A percentile compares a stretch with the other conserved stretches of the same genome.
These are phyloP conservation scores for Coccinonectria pachysandricola DNA, from an alignment of 2,329 filamentous ascomycete species.

Conservation along the genomic window DNA sequence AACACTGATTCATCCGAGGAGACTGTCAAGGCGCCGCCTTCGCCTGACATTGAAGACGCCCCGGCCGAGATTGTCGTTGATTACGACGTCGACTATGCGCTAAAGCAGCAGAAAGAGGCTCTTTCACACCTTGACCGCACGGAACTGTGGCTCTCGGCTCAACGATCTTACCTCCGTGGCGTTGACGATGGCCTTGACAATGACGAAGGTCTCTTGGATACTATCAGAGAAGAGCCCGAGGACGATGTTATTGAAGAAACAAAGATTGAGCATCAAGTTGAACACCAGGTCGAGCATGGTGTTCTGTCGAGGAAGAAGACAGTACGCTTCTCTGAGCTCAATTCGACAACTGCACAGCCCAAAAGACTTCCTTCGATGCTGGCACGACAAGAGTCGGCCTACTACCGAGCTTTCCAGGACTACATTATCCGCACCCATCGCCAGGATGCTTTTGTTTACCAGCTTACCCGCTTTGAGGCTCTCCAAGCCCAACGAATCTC, in stretches of 20 bases:
- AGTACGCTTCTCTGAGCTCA: constrained; percentile 59
- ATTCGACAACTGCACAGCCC: constrained; percentile 34
- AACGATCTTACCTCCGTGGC: constrained; percentile 65
- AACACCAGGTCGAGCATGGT: constrained; percentile 16
- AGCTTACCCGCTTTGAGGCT: constrained; percentile 76
- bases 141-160: constrained; percentile 74
- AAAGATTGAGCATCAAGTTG: constrained; percentile 16
- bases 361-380: constrained; percentile 43
- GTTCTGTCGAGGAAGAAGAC: constrained; percentile 51
- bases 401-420: constrained; percentile 79
- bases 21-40: constrained; percentile 24
- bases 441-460: constrained; percentile 74
- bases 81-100: constrained; percentile 65
- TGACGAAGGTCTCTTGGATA: constrained; percentile 26
- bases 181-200: constrained; percentile 40
- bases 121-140: constrained; percentile 75
- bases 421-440: constrained; percentile 55
- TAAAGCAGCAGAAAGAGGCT: constrained; percentile 60
- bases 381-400: constrained; percentile 59
- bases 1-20: constrained; percentile 23
- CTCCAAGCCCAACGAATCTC: constrained; percentile 75
- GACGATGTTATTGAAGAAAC: constrained; percentile 18
- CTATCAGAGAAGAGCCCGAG: constrained; percentile 25
- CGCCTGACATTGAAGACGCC: constrained; percentile 43
- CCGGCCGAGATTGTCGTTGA: constrained; percentile 57